Conservation (phyloP, 306 rosid genomes). For the Lablab purpureus region DNA sequence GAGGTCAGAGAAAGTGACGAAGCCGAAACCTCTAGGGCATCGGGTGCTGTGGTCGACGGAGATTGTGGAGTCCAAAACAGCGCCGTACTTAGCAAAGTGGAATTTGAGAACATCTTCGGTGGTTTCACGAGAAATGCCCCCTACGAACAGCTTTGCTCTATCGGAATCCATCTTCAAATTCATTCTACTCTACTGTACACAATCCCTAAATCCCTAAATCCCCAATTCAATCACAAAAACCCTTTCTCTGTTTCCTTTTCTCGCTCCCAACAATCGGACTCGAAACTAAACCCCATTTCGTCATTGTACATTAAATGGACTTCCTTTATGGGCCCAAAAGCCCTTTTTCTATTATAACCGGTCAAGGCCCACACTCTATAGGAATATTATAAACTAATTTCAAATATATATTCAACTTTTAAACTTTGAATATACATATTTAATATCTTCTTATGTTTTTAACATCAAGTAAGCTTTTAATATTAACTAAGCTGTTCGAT, state of each 20-base stretch:
- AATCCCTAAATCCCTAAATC: conserved; percentile 67
- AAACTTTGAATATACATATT: too few relatives aligned
- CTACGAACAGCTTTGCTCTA: conserved; percentile 64
- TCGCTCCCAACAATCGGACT: background rate
- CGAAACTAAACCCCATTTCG: background rate
- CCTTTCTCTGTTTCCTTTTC: background rate
- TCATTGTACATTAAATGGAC: background rate
- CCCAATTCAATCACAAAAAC: conserved; percentile 54
- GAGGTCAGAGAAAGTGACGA: conserved; percentile 67
- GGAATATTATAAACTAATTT: too few relatives aligned
- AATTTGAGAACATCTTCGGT: conserved; percentile 55
- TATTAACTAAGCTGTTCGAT: too few relatives aligned
- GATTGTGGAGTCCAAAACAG: conserved; percentile 59
- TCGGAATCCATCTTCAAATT: conserved; percentile 62
- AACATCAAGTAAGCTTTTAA: too few relatives aligned
- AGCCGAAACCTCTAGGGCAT: conserved; percentile 83
- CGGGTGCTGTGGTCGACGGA: conserved; percentile 59
- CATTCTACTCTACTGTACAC: conserved; percentile 27
- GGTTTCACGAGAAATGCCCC: conserved; percentile 74
- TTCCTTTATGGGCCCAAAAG: background rate
- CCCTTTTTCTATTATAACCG: background rate
- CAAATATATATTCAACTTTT: too few relatives aligned
- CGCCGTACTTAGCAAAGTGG: conserved; percentile 62
- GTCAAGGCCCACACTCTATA: background rate
- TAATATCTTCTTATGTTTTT: too few relatives aligned